Base-by-base conservation (phyloP, 495 filamentous ascomycete species). In the Jackrogersella multiformis region DNA sequence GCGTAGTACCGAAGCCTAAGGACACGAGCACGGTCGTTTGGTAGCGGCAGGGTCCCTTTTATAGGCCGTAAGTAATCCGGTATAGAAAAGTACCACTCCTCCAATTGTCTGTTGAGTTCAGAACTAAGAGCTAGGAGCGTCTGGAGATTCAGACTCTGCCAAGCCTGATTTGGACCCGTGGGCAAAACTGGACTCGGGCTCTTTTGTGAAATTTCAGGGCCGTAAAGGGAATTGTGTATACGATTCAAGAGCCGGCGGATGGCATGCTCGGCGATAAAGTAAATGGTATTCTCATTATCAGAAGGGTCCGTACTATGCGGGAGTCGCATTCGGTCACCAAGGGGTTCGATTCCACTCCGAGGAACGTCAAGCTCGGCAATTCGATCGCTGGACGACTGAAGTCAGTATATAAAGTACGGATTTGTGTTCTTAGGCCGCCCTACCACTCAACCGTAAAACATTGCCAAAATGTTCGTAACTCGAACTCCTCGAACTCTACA, bases 401-500 rank as follows among this genome's bases (percentile, higher is more conserved):
- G 48, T 61, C 57, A 67, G 64, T 46, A 42, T 16, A 21, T 13
- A 20, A 32, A 44, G 3, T 3, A 10, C 6, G 13, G 12, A 28
- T 2, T 45, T 1, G 20, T 41, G 23, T 21, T 13, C 13, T 15
- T 10, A 23, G 16, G 21, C 1, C 63, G 12, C 10, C 60, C 23
- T 63, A 74, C 74, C 76, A 78, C 68, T 78, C 76, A 2, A 77
- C 66, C 60, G 76, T 75, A 52, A 77, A 78, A 44, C 74, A 77
- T 12, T 73, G 72, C 76, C 76, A 78, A 45, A 74, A 78, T 34
- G 73, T 70, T 20, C 76, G 69, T 46, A 74, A 59, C 15, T 71
- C 65, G 10, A 46, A 62, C 16, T 78, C 76, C 45, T 75, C 74
- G 16, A 72, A 67, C 13, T 73, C 69, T 8, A 64, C 66, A 36